Evolutionary conservation across 1,284 basidiomycete species (phyloP).

Genomic region (Boletus sp.): DNA sequence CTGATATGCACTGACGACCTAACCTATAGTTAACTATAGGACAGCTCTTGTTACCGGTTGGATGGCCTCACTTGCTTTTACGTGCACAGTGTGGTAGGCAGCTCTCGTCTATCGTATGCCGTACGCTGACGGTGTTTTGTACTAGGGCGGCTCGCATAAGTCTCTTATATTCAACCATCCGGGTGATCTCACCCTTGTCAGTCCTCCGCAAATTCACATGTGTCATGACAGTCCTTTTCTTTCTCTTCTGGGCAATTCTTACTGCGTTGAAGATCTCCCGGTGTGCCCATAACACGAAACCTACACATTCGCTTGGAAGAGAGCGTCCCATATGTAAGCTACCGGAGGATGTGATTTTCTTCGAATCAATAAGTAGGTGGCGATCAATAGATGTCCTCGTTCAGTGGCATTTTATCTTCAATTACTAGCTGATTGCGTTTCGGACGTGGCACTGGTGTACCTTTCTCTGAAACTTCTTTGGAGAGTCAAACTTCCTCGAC

Average conservation of each 20-base stretch:
- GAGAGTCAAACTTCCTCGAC: slow-evolving; percentile 11
- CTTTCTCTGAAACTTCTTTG: slow-evolving; percentile 17
- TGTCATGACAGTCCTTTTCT: not conserved
- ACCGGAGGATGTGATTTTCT: no score
- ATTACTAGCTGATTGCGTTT: slow-evolving; percentile 4
- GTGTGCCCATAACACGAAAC: no score
- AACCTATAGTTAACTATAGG: not conserved
- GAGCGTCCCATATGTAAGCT: no score
- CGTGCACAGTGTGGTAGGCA: slow-evolving; percentile 10
- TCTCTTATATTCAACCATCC: slow-evolving; percentile 12
- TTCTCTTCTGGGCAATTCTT: slow-evolving; percentile 6
- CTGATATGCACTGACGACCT: not conserved
- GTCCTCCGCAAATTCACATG: not conserved
- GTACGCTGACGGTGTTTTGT: not conserved
- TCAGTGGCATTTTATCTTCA: not conserved
- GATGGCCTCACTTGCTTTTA: not conserved
- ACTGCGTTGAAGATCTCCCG: not conserved
- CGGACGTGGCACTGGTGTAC: not conserved
- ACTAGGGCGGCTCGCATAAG: slow-evolving; percentile 19
- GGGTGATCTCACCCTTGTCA: not conserved
- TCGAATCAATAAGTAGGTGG: no score
- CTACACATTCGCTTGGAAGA: no score
- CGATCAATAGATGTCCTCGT: no score
- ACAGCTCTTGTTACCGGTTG: no score
- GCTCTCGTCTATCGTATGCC: not conserved